Evolutionary conservation across 202 grass and related monocot species (phyloP).

Genomic region (Carex sylvatica): DNA sequence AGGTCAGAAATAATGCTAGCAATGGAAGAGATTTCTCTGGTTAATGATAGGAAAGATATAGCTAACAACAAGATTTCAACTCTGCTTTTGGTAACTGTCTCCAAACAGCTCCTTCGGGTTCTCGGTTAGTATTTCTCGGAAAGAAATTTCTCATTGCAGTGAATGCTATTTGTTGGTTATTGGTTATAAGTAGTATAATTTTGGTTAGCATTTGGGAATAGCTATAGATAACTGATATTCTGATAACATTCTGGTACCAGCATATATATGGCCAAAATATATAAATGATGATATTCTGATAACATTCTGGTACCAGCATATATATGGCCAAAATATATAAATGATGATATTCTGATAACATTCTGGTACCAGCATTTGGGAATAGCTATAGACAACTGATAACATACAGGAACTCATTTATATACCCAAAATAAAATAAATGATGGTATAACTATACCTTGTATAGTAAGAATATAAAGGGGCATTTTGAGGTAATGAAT

Average conservation of each 20-base stretch:
- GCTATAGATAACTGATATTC: background rate
- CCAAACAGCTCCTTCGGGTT: conserved; percentile 67
- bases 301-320: too few species aligned
- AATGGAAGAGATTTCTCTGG: conserved; percentile 58
- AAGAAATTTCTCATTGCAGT: background rate
- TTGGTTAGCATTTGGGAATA: background rate
- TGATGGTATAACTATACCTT: background rate
- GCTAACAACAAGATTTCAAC: conserved; percentile 42
- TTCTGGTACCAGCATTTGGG: background rate
- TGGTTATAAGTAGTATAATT: background rate
- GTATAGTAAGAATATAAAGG: background rate
- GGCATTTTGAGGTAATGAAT: background rate
- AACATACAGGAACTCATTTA: background rate
- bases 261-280: too few species aligned
- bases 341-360: too few species aligned
- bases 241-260: background rate
- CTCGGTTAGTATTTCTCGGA: conserved; percentile 47
- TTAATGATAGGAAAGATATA: conserved; percentile 33
- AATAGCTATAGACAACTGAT: background rate
- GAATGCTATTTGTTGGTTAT: background rate
- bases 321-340: too few species aligned
- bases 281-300: too few species aligned
- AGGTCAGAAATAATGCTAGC: conserved; percentile 58
- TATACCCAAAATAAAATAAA: background rate
- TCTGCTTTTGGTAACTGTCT: conserved; percentile 51